These are phyloP conservation scores for Coleophoma eucalyptorum DNA, from an alignment of 2,329 filamentous ascomycete species.

Conservation along the genomic window DNA sequence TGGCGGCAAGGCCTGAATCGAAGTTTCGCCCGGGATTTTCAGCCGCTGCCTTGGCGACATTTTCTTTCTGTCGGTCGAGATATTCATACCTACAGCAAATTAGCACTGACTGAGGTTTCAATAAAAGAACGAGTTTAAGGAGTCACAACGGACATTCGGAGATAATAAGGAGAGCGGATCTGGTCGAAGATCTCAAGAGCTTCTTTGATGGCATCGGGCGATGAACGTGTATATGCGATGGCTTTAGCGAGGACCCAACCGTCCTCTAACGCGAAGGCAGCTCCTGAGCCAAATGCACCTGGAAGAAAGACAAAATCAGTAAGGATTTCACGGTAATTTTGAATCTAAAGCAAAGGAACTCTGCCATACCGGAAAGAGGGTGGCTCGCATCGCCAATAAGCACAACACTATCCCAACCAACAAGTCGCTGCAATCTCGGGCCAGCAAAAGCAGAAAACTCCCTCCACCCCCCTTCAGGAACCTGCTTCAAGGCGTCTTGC, in stretches of 20 bases:
- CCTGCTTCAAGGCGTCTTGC: constrained; percentile 31
- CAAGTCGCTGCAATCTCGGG: constrained; percentile 35
- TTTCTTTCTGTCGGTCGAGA: constrained; percentile 22
- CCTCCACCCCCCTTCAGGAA: constrained; percentile 36
- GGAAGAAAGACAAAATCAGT: no score
- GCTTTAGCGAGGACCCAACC: constrained; percentile 38
- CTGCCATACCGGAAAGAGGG: constrained; percentile 39
- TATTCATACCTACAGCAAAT: constrained; percentile 24
- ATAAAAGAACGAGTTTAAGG: neutral
- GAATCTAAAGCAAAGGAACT: neutral
- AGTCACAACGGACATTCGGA: constrained; percentile 27
- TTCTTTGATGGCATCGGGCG: constrained; percentile 15
- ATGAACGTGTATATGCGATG: constrained; percentile 19
- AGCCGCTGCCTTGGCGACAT: constrained; percentile 3
- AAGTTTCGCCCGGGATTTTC: constrained; percentile 21
- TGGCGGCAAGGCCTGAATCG: constrained; percentile 24
- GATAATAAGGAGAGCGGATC: constrained; percentile 36
- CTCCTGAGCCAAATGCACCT: constrained; percentile 39
- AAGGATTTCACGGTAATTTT: constrained; percentile 1
- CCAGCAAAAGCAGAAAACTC: constrained; percentile 45
- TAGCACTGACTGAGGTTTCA: neutral
- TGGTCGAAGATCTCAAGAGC: constrained; percentile 33
- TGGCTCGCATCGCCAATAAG: constrained; percentile 53
- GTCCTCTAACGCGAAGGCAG: constrained; percentile 41
- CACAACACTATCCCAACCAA: constrained; percentile 39